Base-by-base conservation (phyloP, 2,329 filamentous ascomycete species). In the Cladophialophora yegresii region DNA sequence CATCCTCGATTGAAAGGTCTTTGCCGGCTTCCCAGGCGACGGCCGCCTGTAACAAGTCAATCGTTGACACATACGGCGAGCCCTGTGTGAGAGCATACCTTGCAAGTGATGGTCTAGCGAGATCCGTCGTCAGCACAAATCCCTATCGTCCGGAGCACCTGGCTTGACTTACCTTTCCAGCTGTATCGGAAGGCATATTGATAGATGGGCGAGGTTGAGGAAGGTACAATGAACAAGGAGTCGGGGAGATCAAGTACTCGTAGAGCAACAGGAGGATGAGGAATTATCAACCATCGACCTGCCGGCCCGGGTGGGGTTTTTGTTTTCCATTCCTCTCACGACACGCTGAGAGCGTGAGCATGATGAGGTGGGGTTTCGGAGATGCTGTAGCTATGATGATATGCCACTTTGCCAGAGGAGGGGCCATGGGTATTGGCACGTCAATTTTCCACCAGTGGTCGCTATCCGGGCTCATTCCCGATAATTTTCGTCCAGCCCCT, bases 1-100 rank as follows among this genome's bases (percentile, higher is more conserved):
- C 84, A 72, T 96, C 91, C 81, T 99, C 95, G 72, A 98, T 85
- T 73, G 84, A 87, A 70, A 99, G 86, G 71, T 91, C 89, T 82
- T 96, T 91, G 77, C 90, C 93, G 54, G 95, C 92, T 80, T 93
- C 93, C 95, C 95, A 99, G 77, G 95, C 95, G 69, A 99, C 90
- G 74, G 95, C 95, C 71, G 95, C 95, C 89, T 88, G 71, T 7
- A 58, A 30, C 49, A 30, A 53, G 61, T 71, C 51, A 68, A 58
- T 63, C 33, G 43, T 23, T 53, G 51, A 61, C 53, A 43, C 30
- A 45, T 2, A 49, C 43, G 22, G 20, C 36, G 53, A 30, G 53
- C 51, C 45, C n/a, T 28, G 13, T 12, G 40, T 28, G 12, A 54
- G 53, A 23, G 56, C 72, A 67, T 76, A 85, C 84, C 81, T 95